phyloP scores from a whole-genome alignment of 371 early-diverging fungal species.

The Mortierella sp. region DNA sequence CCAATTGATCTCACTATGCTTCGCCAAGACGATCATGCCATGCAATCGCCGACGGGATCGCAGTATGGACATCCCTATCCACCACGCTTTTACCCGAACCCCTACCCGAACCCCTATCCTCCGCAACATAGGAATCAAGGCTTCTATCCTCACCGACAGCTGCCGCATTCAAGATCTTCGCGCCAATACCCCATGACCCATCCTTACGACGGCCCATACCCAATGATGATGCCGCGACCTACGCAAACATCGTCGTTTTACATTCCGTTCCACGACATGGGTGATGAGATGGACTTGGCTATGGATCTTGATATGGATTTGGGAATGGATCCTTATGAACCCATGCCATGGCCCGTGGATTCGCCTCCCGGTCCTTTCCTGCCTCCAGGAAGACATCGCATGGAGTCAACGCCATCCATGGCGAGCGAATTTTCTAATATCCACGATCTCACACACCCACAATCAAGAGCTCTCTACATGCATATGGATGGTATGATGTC shows the following conservation, averaged over 20 bases:
- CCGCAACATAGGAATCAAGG: constrained; percentile 16
- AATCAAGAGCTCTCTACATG: constrained; percentile 22
- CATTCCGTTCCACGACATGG: constrained; percentile 39
- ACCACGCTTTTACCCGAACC: background rate
- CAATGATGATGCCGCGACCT: constrained; percentile 16
- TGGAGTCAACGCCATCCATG: constrained; percentile 37
- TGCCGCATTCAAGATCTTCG: constrained; percentile 15
- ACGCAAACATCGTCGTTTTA: constrained; percentile 38
- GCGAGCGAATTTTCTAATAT: constrained; percentile 25
- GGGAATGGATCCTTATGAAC: constrained; percentile 28
- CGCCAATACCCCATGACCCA: constrained; percentile 22
- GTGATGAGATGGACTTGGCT: constrained; percentile 46
- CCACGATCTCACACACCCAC: constrained; percentile 16
- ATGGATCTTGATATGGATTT: constrained; percentile 49
- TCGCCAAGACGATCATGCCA: constrained; percentile 4
- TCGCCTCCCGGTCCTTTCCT: constrained; percentile 24
- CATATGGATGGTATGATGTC: constrained; percentile 27
- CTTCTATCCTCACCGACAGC: constrained; percentile 15
- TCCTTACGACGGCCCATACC: constrained; percentile 19
- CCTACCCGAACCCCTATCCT: constrained; percentile 5
- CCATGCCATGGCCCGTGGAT: constrained; percentile 14
- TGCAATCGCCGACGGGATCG: constrained; percentile 4
- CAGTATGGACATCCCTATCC: constrained; percentile 14
- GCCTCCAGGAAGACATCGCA: constrained; percentile 24
- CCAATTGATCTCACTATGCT: constrained; percentile 2